A percentile compares a stretch with the other conserved stretches of the same genome.
Evolutionary conservation across 768 basidiomycete genomes (phyloP).

Genomic region (Basidioascus undulatus): DNA sequence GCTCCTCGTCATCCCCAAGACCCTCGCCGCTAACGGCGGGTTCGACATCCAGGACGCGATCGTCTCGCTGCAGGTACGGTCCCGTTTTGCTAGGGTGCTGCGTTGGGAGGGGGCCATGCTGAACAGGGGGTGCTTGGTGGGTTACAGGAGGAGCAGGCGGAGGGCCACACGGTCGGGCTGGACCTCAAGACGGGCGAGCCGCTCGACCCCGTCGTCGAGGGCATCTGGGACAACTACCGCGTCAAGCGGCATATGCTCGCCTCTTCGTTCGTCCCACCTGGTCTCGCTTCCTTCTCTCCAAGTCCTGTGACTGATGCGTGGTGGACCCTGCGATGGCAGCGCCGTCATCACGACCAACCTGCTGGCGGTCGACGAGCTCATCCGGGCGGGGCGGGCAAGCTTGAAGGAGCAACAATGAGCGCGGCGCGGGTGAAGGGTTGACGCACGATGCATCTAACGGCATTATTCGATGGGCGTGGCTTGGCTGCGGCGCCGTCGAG

Average conservation of each 20-base stretch:
- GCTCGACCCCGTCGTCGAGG: constrained; percentile 82
- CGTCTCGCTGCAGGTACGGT: constrained; percentile 57
- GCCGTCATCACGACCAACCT: constrained; percentile 70
- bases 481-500: too few species aligned
- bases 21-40: constrained; percentile 81
- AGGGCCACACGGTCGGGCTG: constrained; percentile 76
- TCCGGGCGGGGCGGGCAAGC: constrained; percentile 19
- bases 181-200: constrained; percentile 86
- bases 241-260: constrained; percentile 98
- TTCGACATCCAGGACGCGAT: constrained; percentile 91
- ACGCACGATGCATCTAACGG: too few species aligned
- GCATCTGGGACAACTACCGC: constrained; percentile 96
- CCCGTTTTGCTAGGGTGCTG: constrained; percentile 1
- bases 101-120: too few species aligned
- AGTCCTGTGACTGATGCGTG: constrained; percentile 34
- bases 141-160: constrained; percentile 69
- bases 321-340: constrained; percentile 6
- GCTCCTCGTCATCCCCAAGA: constrained; percentile 82
- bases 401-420: constrained; percentile 10
- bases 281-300: background rate
- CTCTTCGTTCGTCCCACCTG: constrained; percentile 41
- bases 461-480: too few species aligned
- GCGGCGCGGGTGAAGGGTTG: too few species aligned
- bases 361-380: constrained; percentile 83
- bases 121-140: too few species aligned